Evolutionary conservation across 2,329 filamentous ascomycete genomes (phyloP).

Genomic region (Chalara sp.): DNA sequence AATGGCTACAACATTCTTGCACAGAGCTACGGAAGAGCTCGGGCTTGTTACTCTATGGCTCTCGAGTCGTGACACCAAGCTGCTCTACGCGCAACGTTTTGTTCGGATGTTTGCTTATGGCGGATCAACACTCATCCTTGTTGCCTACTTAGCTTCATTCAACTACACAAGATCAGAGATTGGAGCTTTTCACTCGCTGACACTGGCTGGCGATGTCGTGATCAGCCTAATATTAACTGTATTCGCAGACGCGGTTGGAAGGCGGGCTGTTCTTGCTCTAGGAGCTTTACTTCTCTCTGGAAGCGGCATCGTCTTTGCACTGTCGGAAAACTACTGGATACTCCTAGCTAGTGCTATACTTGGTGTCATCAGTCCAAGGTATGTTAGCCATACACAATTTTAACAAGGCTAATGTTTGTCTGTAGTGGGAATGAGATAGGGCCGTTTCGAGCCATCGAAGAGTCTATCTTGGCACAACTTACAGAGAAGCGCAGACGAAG

Average conservation of each 20-base stretch:
- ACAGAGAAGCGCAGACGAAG: slow-evolving; percentile 38
- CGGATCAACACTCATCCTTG: slow-evolving; percentile 48
- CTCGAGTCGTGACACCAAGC: slow-evolving; percentile 43
- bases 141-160: slow-evolving; percentile 46
- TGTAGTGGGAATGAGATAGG: slow-evolving; percentile 57
- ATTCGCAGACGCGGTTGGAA: slow-evolving; percentile 50
- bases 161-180: slow-evolving; percentile 43
- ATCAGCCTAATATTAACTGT: slow-evolving; percentile 54
- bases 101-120: slow-evolving; percentile 59
- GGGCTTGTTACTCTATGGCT: slow-evolving; percentile 37
- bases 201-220: slow-evolving; percentile 49
- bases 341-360: slow-evolving; percentile 50
- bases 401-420: slow-evolving; percentile 3
- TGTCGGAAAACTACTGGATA: slow-evolving; percentile 48
- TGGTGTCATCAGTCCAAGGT: slow-evolving; percentile 55
- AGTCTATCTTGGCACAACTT: slow-evolving; percentile 52
- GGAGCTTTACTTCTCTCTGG: slow-evolving; percentile 49
- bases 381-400: slow-evolving; percentile 3
- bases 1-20: slow-evolving; percentile 17
- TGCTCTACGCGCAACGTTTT: slow-evolving; percentile 52
- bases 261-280: slow-evolving; percentile 43
- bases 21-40: slow-evolving; percentile 31
- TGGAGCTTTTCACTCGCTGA: slow-evolving; percentile 61
- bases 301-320: slow-evolving; percentile 49
- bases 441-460: slow-evolving; percentile 55